These are phyloP conservation scores for Pythium guiyangense DNA, from an alignment of 352 stramenopile species.

Conservation along the genomic window DNA sequence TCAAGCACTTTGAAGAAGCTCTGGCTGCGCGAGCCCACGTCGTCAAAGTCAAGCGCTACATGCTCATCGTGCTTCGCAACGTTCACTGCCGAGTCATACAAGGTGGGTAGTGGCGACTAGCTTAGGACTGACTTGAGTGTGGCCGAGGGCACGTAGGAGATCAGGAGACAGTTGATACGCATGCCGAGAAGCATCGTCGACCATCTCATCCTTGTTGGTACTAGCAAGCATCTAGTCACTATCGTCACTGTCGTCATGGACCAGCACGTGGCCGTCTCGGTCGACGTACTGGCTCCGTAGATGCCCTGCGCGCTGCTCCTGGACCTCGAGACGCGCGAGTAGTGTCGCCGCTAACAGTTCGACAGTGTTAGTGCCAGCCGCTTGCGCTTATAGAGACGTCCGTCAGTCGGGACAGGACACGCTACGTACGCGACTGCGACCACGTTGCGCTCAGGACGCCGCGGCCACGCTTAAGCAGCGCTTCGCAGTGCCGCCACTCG, in stretches of 20 bases:
- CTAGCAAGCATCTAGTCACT: too few relatives aligned
- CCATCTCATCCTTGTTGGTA: too few relatives aligned
- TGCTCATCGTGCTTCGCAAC: too few relatives aligned
- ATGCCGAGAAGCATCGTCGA: too few relatives aligned
- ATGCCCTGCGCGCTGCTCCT: slow-evolving; percentile 45
- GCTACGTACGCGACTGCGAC: slow-evolving; percentile 46
- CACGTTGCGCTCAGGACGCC: slow-evolving; percentile 40
- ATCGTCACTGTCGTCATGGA: slow-evolving; percentile 31
- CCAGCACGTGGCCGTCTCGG: slow-evolving; percentile 40
- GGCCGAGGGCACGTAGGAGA: too few relatives aligned
- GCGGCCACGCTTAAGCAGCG: slow-evolving; percentile 32
- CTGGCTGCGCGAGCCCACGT: too few relatives aligned
- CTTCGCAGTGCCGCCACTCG: slow-evolving; percentile 15
- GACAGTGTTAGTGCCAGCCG: slow-evolving; percentile 2
- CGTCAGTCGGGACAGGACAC: not conserved
- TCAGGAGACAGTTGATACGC: too few relatives aligned
- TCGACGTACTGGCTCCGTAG: slow-evolving; percentile 62
- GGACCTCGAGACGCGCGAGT: slow-evolving; percentile 32
- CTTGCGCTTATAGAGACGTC: not conserved
- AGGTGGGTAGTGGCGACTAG: too few relatives aligned
- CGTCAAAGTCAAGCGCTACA: too few relatives aligned
- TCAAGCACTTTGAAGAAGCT: not conserved
- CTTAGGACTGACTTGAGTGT: too few relatives aligned
- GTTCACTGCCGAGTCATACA: too few relatives aligned
- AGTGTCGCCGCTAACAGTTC: slow-evolving; percentile 33